Conservation (phyloP, 192 early-diverging fungal species). For the Coemansia sp. region DNA sequence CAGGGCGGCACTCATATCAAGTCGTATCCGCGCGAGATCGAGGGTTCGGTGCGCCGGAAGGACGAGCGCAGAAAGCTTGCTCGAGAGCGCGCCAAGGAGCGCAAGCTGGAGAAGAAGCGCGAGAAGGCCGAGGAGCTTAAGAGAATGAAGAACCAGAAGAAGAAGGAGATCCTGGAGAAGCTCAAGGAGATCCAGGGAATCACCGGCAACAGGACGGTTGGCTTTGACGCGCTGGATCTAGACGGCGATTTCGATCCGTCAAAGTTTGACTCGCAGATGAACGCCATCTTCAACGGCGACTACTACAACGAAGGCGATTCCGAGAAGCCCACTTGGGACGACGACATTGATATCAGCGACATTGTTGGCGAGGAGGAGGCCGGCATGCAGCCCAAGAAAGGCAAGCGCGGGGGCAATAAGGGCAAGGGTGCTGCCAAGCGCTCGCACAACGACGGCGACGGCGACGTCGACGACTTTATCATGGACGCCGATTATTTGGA, state of each 20-base stretch:
- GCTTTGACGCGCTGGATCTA: constrained; percentile 76
- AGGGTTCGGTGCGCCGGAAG: constrained; percentile 77
- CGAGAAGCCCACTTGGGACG: constrained; percentile 84
- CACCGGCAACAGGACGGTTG: constrained; percentile 66
- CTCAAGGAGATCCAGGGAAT: constrained; percentile 85
- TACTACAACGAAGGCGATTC: constrained; percentile 45
- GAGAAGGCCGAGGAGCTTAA: constrained; percentile 82
- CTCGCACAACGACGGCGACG: constrained; percentile 6
- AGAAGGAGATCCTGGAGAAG: constrained; percentile 75
- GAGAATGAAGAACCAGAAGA: constrained; percentile 88
- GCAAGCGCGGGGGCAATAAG: constrained; percentile 33
- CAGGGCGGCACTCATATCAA: constrained; percentile 65
- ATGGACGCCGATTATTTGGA: constrained; percentile 93
- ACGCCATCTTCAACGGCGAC: constrained; percentile 58
- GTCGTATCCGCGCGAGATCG: constrained; percentile 78
- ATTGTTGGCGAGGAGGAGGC: constrained; percentile 53
- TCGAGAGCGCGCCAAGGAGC: constrained; percentile 67
- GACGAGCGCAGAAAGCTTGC: constrained; percentile 74
- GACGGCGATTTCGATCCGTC: constrained; percentile 91
- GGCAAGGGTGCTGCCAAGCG: constrained; percentile 25
- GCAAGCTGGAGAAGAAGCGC: constrained; percentile 70
- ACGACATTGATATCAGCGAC: constrained; percentile 77
- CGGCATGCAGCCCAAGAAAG: constrained; percentile 25
- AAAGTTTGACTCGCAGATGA: constrained; percentile 85
- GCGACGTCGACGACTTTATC: constrained; percentile 65